These are phyloP conservation scores for Beauveria australis DNA, from an alignment of 2,329 filamentous ascomycete genomes.

Conservation along the genomic window DNA sequence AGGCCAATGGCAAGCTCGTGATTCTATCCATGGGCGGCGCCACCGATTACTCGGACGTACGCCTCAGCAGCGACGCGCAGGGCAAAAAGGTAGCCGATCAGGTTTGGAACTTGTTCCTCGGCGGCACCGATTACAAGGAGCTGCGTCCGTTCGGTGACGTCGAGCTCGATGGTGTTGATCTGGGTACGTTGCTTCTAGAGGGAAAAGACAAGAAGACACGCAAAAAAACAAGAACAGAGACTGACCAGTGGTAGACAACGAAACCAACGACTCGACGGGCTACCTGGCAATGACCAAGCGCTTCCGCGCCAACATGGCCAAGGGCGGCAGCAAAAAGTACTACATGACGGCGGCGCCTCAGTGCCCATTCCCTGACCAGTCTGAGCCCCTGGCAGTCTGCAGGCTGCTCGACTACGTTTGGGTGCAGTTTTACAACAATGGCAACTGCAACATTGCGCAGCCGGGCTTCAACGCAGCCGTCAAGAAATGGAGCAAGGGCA, in stretches of 20 bases:
- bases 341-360: constrained; percentile 57
- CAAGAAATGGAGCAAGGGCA: constrained; percentile 56
- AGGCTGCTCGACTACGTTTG: constrained; percentile 46
- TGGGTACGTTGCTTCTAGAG: constrained; percentile 23
- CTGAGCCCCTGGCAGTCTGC: constrained; percentile 24
- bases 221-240: neutral
- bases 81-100: constrained; percentile 49
- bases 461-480: constrained; percentile 50
- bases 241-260: constrained; percentile 21
- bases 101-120: constrained; percentile 61
- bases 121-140: constrained; percentile 27
- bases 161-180: constrained; percentile 65
- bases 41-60: constrained; percentile 58
- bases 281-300: constrained; percentile 54
- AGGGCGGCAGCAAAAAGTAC: constrained; percentile 39
- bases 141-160: constrained; percentile 59
- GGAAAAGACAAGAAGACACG: neutral
- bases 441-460: constrained; percentile 45
- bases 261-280: constrained; percentile 51
- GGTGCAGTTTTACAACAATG: constrained; percentile 61
- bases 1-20: constrained; percentile 58
- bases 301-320: constrained; percentile 45
- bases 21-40: constrained; percentile 62
- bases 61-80: constrained; percentile 34
- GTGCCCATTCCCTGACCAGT: constrained; percentile 54